Base-by-base conservation (phyloP, 495 filamentous ascomycete genomes). In the Podospora anserina region DNA sequence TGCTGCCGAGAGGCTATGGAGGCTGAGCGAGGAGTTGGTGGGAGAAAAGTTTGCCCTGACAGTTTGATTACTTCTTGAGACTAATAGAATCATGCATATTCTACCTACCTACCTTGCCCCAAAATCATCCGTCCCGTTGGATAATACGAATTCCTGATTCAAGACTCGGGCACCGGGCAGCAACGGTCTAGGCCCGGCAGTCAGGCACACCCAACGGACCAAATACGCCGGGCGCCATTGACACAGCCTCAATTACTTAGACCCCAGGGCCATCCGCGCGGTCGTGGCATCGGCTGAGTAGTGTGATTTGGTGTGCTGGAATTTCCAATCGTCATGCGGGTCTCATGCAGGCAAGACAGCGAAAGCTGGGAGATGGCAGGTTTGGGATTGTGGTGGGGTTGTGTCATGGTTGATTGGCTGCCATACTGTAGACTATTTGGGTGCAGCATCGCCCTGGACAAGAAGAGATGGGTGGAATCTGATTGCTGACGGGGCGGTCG, bases 1-100 rank as follows among this genome's bases (percentile, higher is more conserved):
- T 5, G 75, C 76, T n/a, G 86, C 83, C 4, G 85, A 84, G 26
- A 79, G 74, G 58, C 67, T 87, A 15, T 87, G 85, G 85, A 76
- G 71, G 57, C 57, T 83, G 57, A 87, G 85, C 65, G 82, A 86
- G 71, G 71, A 81, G 59, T 70, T 87, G 27, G 77, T 86, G 0
- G 81, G 79, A 3, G 70, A 83, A 66, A 76, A 77, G 64, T 85
- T 84, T 73, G 56, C 57, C 0, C 39, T 77, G 0, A 58, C 60
- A 0, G 59, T 58, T 16, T 69, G 57, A 67, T 49, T 49, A 49
- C 11, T 16, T 13, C 7, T 11, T 49, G 39, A 49, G 9, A 2
- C 39, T 49, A 49, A 49, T 49, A 49, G 39, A 49, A 18, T 11
- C 15, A 3, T 49, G 39, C 39, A 49, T 5, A 6, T 5, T 39